Evolutionary conservation across 2,329 filamentous ascomycete genomes (phyloP).

Genomic region (Geosmithia putterillii): DNA sequence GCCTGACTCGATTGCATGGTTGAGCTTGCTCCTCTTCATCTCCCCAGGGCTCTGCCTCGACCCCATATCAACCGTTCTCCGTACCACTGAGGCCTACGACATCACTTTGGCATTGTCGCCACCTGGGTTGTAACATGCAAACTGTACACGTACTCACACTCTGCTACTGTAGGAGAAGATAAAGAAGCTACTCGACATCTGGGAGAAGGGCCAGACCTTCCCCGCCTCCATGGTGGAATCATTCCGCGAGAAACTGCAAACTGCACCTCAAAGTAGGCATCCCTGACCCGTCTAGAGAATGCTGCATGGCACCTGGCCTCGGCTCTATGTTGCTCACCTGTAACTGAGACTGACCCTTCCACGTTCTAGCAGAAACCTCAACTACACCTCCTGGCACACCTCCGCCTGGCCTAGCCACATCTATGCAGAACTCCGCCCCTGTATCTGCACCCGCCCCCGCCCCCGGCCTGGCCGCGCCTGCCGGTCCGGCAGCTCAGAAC

Average conservation of each 20-base stretch:
- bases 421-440: constrained; percentile 13
- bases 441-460: constrained; percentile 14
- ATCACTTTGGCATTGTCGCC: background rate
- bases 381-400: constrained; percentile 60
- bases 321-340: background rate
- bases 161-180: constrained; percentile 67
- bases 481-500: constrained; percentile 25
- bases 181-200: constrained; percentile 86
- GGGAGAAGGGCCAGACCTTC: constrained; percentile 93
- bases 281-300: too few species aligned
- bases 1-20: background rate
- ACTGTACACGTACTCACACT: background rate
- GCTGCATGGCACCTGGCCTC: constrained; percentile 2
- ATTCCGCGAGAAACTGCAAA: constrained; percentile 71
- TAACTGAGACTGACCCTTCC: constrained; percentile 17
- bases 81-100: background rate
- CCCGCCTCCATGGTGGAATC: constrained; percentile 64
- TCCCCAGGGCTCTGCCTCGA: background rate
- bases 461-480: constrained; percentile 17
- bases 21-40: too few species aligned
- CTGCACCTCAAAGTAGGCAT: constrained; percentile 50
- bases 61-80: background rate
- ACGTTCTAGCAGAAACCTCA: constrained; percentile 45
- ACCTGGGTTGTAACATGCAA: background rate
- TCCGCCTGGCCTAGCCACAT: constrained; percentile 31